Conservation (phyloP, 2,329 filamentous ascomycete species). For the Colletotrichum sp. region DNA sequence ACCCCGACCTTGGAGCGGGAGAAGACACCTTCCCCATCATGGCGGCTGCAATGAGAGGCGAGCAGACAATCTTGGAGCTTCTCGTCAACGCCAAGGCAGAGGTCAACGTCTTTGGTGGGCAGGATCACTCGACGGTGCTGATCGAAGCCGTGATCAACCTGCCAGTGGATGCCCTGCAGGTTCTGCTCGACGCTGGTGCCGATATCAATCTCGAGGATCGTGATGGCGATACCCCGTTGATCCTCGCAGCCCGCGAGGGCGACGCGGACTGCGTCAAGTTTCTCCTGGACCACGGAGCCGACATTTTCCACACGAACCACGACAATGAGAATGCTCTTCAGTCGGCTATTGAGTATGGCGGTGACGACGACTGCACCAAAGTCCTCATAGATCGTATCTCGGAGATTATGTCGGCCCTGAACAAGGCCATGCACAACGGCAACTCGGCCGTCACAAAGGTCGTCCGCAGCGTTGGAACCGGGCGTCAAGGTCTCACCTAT, state of each 20-base stretch:
- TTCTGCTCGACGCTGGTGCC: slow-evolving; percentile 38
- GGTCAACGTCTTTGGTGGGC: slow-evolving; percentile 38
- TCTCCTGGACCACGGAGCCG: slow-evolving; percentile 38
- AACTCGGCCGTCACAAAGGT: slow-evolving; percentile 31
- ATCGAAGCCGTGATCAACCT: slow-evolving; percentile 40
- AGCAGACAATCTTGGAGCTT: slow-evolving; percentile 38
- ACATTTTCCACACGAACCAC: slow-evolving; percentile 36
- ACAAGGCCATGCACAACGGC: slow-evolving; percentile 31
- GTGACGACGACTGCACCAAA: slow-evolving; percentile 29
- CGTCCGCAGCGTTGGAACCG: slow-evolving; percentile 28
- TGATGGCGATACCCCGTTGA: slow-evolving; percentile 42
- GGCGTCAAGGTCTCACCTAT: slow-evolving; percentile 27
- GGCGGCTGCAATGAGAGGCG: slow-evolving; percentile 36
- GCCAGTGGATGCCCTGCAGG: slow-evolving; percentile 31
- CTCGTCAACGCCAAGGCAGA: slow-evolving; percentile 39
- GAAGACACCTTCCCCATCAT: slow-evolving; percentile 38
- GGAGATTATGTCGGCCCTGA: slow-evolving; percentile 31
- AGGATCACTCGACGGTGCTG: slow-evolving; percentile 37
- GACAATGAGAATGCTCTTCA: slow-evolving; percentile 34
- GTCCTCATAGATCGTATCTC: slow-evolving; percentile 35
- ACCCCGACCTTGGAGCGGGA: slow-evolving; percentile 41
- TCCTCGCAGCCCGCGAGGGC: slow-evolving; percentile 35
- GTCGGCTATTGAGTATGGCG: slow-evolving; percentile 27
- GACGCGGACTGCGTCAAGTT: slow-evolving; percentile 37
- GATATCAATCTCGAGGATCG: slow-evolving; percentile 39